Evolutionary conservation across 768 basidiomycete species (phyloP).

Genomic region (Boletus speciosus): DNA sequence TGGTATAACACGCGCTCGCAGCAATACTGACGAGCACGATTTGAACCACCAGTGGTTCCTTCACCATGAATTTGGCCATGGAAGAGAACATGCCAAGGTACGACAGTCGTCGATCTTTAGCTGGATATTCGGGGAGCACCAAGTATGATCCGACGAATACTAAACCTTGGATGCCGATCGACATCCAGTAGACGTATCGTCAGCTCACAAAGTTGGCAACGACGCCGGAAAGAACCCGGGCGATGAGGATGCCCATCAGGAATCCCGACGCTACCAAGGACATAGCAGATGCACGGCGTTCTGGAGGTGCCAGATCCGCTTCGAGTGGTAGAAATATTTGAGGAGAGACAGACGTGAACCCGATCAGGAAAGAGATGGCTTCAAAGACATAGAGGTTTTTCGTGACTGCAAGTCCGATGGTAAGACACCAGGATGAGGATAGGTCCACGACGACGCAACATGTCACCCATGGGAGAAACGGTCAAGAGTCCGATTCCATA

Average conservation of each 20-base stretch:
- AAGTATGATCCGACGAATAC: conserved; percentile 57
- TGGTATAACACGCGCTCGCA: conserved; percentile 53
- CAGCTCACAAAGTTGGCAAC: conserved; percentile 68
- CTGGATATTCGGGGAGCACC: conserved; percentile 72
- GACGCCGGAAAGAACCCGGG: conserved; percentile 67
- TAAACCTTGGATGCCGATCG: conserved; percentile 59
- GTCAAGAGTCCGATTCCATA: conserved; percentile 70
- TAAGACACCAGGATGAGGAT: conserved; percentile 60
- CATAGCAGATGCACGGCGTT: conserved; percentile 67
- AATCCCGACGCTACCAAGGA: conserved; percentile 67
- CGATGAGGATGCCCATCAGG: conserved; percentile 66
- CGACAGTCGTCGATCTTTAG: conserved; percentile 59
- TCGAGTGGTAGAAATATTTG: conserved; percentile 70
- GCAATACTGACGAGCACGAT: conserved; percentile 53
- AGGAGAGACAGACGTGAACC: conserved; percentile 61
- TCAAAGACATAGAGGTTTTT: conserved; percentile 56
- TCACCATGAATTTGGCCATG: conserved; percentile 70
- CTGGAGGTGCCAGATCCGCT: conserved; percentile 74
- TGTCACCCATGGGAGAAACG: conserved; percentile 77
- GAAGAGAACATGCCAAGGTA: conserved; percentile 65
- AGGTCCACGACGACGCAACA: conserved; percentile 68
- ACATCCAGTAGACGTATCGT: conserved; percentile 72
- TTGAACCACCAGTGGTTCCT: conserved; percentile 75
- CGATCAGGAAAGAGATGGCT: conserved; percentile 63
- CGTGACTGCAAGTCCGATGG: conserved; percentile 69